A percentile compares a stretch with the other conserved stretches of the same genome.
Conservation (phyloP, 140 eudicot genomes). For the Erigeron philadelphicus region DNA sequence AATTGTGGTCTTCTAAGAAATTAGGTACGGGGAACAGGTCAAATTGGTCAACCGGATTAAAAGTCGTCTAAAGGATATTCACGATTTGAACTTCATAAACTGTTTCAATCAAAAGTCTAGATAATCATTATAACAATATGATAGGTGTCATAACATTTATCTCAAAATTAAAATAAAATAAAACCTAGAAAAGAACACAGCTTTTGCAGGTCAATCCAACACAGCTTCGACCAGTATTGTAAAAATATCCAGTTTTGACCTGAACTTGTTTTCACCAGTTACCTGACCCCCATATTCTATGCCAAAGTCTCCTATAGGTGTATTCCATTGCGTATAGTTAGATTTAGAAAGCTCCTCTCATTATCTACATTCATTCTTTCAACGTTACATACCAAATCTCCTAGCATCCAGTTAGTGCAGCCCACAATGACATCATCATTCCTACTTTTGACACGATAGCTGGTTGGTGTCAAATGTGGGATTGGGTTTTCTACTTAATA, state of each 20-base stretch:
- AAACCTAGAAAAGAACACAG: background rate
- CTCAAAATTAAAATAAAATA: too few relatives aligned
- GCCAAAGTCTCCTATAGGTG: background rate
- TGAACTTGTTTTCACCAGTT: background rate
- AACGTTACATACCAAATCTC: background rate
- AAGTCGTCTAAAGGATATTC: background rate
- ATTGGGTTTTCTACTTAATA: background rate
- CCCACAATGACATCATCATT: background rate
- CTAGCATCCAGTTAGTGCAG: background rate
- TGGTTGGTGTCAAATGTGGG: background rate
- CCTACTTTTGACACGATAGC: background rate
- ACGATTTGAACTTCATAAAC: background rate
- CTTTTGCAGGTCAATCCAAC: background rate
- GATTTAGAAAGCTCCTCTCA: background rate
- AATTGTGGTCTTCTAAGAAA: too few relatives aligned
- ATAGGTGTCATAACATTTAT: background rate
- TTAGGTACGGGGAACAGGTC: background rate
- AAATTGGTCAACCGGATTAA: background rate
- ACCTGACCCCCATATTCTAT: background rate
- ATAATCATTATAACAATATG: background rate
- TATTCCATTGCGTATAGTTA: background rate
- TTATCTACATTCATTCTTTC: background rate
- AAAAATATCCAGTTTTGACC: background rate
- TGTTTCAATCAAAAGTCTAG: background rate
- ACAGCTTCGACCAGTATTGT: background rate